Base-by-base conservation (phyloP, 176 grass and related monocot species). In the Aegilops tauschii region DNA sequence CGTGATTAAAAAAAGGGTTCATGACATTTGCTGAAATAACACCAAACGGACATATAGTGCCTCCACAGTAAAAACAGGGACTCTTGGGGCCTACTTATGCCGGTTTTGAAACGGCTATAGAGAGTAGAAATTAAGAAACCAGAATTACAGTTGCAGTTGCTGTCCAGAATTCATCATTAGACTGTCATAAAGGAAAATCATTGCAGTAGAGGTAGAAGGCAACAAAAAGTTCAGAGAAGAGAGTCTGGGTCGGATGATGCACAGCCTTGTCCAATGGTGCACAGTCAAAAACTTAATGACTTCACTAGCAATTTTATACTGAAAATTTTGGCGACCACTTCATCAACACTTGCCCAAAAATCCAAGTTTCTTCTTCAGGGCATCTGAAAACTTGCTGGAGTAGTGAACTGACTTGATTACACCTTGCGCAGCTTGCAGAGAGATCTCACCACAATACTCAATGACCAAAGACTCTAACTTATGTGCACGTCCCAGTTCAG, bases 401-500 rank as follows among this genome's bases (percentile, higher is more conserved):
- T 39, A 70, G 17, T 70, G 9, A 70, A 70, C 68, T 39, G 68
- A 70, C 68, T 73, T 73, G 70, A 20, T 2, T 25, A 73, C 39
- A 73, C 70, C 70, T 5, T 73, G 39, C n/a, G 12, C 12, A 9
- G 70, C 70, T 73, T 73, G 39, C 39, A 8, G 39, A 28, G 70
- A 73, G 39, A 73, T 1, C 39, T 0, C 5, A 2, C n/a, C 9
- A 73, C 70, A 73, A 44, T 3, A 14, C 70, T 73, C 39, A 44
- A 73, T 73, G 37, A 45, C 70, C 70, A 73, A 47, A 8, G 70
- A 73, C 70, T 28, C 70, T 4, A 73, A 73, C 70, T 73, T 73
- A 47, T 28, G 39, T 47, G 39, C 70, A 73, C 6, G 39, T 47
- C n/a, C n/a, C n/a, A 47, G 39, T 28, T 73, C 70, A 27, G 39